Evolutionary conservation across 805 yeast species (phyloP), one percentile per base, ranked within the genome.

Genomic region (Tetrapisispora nanseiensis): DNA sequence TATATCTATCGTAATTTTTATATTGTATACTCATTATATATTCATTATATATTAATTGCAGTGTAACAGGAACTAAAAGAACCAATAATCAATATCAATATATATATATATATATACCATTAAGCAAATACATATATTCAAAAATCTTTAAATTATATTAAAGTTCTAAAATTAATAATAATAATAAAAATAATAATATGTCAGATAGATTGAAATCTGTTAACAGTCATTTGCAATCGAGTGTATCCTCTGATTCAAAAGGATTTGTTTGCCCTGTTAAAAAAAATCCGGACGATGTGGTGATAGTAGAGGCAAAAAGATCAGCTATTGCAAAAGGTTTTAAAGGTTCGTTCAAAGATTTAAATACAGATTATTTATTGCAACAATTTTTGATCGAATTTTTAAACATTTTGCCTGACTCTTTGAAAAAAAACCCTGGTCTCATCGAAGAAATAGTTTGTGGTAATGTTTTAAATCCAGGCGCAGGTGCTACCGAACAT

Each of bases 401-500:
- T 48, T 59, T 89, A 45, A 70, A 72, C 45, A 72, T 71, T 48
- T 64, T 76, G 32, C 63, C 64, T n/a, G 38, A 43, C 4, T 23
- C 35, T 11, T 52, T 75, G 27, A 65, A 69, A 37, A 57, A 76
- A 11, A 75, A 76, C 43, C 72, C 77, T 43, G 65, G 69, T 35
- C 58, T 77, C 50, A 79, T 90, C 47, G 95, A 82, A 53, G 97
- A 90, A 56, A 80, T 90, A 45, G 81, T 81, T 26, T 80, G 86
- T 48, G 97, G 97, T 51, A 90, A 90, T 62, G 97, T 90, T 22
- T 73, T 89, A 58, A 86, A 89, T 68, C 75, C 77, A 37, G 95
- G 95, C 39, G 94, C 97, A 20, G 97, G 97, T 55, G 95, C 92
- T 42, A 82, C 82, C 43, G 97, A 89, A 66, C 95, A 86, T 66